Evolutionary conservation across 495 filamentous ascomycete species (phyloP).

Genomic region (Xylaria flabelliformis): DNA sequence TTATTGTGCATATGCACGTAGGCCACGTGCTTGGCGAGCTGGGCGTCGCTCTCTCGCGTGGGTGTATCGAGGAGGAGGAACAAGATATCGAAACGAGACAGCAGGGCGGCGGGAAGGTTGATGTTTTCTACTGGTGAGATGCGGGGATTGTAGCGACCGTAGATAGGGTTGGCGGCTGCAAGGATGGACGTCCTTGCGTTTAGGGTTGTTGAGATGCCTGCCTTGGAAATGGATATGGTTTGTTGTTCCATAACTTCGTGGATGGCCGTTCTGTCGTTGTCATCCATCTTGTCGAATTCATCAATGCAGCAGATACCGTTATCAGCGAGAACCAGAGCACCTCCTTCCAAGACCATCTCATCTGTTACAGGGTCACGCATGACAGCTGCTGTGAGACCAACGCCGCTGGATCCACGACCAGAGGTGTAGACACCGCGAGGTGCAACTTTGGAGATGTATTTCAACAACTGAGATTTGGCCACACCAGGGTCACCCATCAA

Average conservation of each 20-base stretch:
- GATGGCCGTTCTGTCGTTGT: slow-evolving; percentile 92
- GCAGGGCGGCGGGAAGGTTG: slow-evolving; percentile 92
- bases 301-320: slow-evolving; percentile 99
- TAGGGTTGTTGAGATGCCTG: slow-evolving; percentile 92
- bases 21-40: slow-evolving; percentile 93
- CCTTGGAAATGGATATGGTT: slow-evolving; percentile 98
- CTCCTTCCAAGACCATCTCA: slow-evolving; percentile 98
- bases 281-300: slow-evolving; percentile 99
- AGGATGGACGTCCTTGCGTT: slow-evolving; percentile 97
- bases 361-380: slow-evolving; percentile 99
- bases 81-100: slow-evolving; percentile 95
- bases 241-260: slow-evolving; percentile 99
- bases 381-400: slow-evolving; percentile 95
- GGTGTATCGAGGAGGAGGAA: slow-evolving; percentile 97
- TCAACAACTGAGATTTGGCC: slow-evolving; percentile 95
- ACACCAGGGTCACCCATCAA: slow-evolving; percentile 99
- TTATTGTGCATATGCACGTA: slow-evolving; percentile 97
- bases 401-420: slow-evolving; percentile 92
- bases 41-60: slow-evolving; percentile 83
- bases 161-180: slow-evolving; percentile 96
- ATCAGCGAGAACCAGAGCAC: slow-evolving; percentile 92
- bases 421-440: slow-evolving; percentile 98
- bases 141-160: slow-evolving; percentile 96
- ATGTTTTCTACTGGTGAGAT: slow-evolving; percentile 98
- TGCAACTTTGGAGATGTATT: slow-evolving; percentile 98